Evolutionary conservation across 352 stramenopile species (phyloP).

Genomic region (Phytophthora rubi): DNA sequence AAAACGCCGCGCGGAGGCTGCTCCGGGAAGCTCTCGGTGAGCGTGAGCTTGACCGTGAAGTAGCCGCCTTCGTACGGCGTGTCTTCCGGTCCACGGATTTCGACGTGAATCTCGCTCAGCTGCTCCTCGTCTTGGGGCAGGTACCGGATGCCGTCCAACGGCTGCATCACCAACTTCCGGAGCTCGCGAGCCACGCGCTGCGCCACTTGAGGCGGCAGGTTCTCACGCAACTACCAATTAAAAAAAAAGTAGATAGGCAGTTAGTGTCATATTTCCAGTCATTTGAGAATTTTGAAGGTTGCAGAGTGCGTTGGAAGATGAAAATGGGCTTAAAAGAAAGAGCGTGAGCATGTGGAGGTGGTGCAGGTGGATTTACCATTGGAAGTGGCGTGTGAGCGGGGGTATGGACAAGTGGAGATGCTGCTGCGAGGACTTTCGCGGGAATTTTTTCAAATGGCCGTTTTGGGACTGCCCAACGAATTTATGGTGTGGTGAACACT

Average conservation of each 20-base stretch:
- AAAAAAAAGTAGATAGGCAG: constrained; percentile 4
- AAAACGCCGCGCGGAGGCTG: constrained; percentile 94
- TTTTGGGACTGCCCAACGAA: constrained; percentile 1
- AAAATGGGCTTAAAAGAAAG: constrained; percentile 19
- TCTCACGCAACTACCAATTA: constrained; percentile 48
- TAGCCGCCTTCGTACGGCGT: constrained; percentile 97
- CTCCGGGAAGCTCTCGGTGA: constrained; percentile 88
- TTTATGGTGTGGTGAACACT: constrained; percentile 21
- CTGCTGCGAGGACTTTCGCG: constrained; percentile 33
- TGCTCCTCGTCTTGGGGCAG: constrained; percentile 91
- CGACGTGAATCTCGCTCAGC: constrained; percentile 93
- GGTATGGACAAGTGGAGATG: constrained; percentile 17
- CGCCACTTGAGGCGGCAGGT: constrained; percentile 90
- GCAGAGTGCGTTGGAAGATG: background rate
- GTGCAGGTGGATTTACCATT: constrained; percentile 35
- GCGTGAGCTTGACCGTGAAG: constrained; percentile 97
- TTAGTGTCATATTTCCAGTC: constrained; percentile 20
- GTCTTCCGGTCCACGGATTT: constrained; percentile 96
- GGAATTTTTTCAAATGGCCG: constrained; percentile 32
- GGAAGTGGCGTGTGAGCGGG: constrained; percentile 1
- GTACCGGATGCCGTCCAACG: constrained; percentile 94
- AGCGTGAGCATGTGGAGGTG: background rate
- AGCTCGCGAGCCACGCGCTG: constrained; percentile 94
- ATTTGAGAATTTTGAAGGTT: constrained; percentile 1
- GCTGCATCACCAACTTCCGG: constrained; percentile 86